Percentiles rank a stretch among this genome's conserved stretches.
Evolutionary conservation across 139 green algal genomes (phyloP).

Genomic region (Limnomonas spitsbergensis): DNA sequence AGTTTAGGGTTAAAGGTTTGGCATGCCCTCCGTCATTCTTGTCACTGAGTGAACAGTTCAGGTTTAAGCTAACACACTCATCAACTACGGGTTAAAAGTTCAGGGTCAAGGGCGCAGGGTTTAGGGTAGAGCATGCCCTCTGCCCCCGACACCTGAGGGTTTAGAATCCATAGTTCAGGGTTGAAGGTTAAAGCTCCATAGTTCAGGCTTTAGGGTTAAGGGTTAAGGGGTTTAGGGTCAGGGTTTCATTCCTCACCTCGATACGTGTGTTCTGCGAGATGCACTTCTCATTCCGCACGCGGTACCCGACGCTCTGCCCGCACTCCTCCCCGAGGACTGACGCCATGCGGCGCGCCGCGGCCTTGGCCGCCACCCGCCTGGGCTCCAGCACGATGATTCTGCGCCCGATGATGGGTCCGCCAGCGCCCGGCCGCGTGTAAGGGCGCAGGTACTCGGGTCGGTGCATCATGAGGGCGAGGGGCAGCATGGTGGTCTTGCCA

Average conservation of each 20-base stretch:
- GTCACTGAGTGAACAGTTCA: no score
- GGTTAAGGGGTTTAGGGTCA: no score
- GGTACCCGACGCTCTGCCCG: slow-evolving; percentile 39
- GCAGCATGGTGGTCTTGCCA: slow-evolving; percentile 68
- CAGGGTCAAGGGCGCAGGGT: no score
- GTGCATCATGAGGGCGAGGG: slow-evolving; percentile 50
- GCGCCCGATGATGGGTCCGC: neutral
- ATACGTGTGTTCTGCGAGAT: slow-evolving; percentile 1
- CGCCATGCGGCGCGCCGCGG: slow-evolving; percentile 61
- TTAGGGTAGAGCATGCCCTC: slow-evolving; percentile 58
- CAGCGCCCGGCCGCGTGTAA: neutral
- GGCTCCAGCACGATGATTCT: slow-evolving; percentile 53
- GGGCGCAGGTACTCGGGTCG: slow-evolving; percentile 35
- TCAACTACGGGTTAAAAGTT: no score
- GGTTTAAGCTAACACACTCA: no score
- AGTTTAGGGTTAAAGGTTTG: no score
- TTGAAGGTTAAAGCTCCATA: no score
- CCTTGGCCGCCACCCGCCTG: slow-evolving; percentile 60
- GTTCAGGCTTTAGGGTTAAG: no score
- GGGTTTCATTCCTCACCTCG: neutral
- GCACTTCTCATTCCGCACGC: slow-evolving; percentile 46
- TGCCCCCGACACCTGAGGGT: slow-evolving; percentile 58
- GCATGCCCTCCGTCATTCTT: no score
- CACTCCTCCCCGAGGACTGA: slow-evolving; percentile 42
- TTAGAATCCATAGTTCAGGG: no score